Evolutionary conservation across 768 basidiomycete species (phyloP), one percentile per base, ranked within the genome.

Genomic region (Pisolithus marmoratus): DNA sequence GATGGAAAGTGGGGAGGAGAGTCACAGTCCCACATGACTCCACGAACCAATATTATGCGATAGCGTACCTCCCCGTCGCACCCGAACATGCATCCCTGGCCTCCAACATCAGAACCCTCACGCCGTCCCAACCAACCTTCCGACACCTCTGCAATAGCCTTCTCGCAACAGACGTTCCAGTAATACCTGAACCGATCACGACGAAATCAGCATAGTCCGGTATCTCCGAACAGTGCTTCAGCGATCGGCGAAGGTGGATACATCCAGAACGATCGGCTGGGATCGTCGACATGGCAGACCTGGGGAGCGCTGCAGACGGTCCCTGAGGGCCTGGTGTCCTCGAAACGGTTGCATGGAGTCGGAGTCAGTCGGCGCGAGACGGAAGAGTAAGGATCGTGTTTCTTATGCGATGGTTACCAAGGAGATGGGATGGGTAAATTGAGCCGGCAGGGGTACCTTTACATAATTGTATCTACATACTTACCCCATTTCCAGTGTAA

Each of bases 171-270:
- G 82, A 74, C 0, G 84, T 74, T 4, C 87, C 86, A 0, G 87
- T 83, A 52, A 90, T 85, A 0, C 88, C 88, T n/a, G 83, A 84
- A 2, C 88, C 88, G 49, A 90, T 77, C 47, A 90, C 72, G 23
- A 88, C 79, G 4, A 89, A 66, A 57, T 90, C 87, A 1, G 77
- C 84, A 50, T 81, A 67, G 0, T 60, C 60, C 4, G 67, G 67
- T 20, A 67, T 38, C 27, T 60, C 50, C 4, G 65, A 62, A 42
- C 46, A 50, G 47, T 67, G 45, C 0, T 74, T 76, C 8, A n/a
- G 80, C 69, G 29, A 84, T 73, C 7, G 74, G 65, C 2, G 83
- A 76, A 0, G 70, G 68, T 0, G 84, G 83, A 11, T 70, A 58
- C 38, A 76, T 77, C 87, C 87, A 90, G 62, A 84, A 87, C 1